A percentile compares a stretch with the other conserved stretches of the same genome.
Conservation (phyloP, 2,329 filamentous ascomycete species). For the Ceratocystis destructans region DNA sequence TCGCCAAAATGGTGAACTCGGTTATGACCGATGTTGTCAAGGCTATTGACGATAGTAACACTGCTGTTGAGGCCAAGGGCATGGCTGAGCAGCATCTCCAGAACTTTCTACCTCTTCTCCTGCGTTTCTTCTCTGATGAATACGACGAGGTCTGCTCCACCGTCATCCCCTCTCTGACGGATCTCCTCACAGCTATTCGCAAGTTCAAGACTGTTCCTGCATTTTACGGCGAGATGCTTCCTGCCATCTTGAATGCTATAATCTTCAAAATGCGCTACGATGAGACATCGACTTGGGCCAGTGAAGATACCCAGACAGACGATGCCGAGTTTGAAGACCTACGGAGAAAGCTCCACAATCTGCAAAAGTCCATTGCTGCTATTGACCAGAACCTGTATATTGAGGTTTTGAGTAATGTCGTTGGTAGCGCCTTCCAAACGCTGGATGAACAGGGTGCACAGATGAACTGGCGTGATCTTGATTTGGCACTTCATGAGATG, state of each 20-base stretch:
- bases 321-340: slow-evolving; percentile 96
- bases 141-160: slow-evolving; percentile 97
- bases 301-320: slow-evolving; percentile 87
- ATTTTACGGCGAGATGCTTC: slow-evolving; percentile 68
- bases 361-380: slow-evolving; percentile 84
- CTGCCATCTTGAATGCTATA: slow-evolving; percentile 79
- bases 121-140: slow-evolving; percentile 94
- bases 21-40: slow-evolving; percentile 76
- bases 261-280: slow-evolving; percentile 96
- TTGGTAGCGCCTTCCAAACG: slow-evolving; percentile 76
- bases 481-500: slow-evolving; percentile 90
- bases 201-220: slow-evolving; percentile 61
- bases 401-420: slow-evolving; percentile 71
- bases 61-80: slow-evolving; percentile 49
- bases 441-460: slow-evolving; percentile 58
- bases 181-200: slow-evolving; percentile 79
- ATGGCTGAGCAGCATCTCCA: slow-evolving; percentile 72
- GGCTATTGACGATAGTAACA: slow-evolving; percentile 56
- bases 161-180: slow-evolving; percentile 83
- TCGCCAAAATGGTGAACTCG: slow-evolving; percentile 90
- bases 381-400: slow-evolving; percentile 83
- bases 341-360: slow-evolving; percentile 71
- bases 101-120: slow-evolving; percentile 69
- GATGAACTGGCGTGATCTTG: slow-evolving; percentile 89
- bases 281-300: slow-evolving; percentile 83